Evolutionary conservation across 2,329 filamentous ascomycete genomes (phyloP), one percentile per base, ranked within the genome.

Genomic region (Phaeosphaeriaceae sp.): DNA sequence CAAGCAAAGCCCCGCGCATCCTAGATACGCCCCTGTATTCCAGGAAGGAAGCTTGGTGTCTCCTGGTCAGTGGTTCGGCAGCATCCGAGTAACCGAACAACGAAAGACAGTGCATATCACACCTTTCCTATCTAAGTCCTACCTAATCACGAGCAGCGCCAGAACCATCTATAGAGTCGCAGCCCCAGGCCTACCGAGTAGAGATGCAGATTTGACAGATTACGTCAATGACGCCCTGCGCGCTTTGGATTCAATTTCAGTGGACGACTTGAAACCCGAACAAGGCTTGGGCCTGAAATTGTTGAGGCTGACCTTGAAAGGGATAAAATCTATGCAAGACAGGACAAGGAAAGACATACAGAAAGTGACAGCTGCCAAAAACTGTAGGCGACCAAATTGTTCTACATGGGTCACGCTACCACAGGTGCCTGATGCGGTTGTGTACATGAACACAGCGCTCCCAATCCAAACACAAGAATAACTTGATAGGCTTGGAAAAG

Each of bases 61-160:
- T 53, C 59, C 55, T 49, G 58, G 49, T 56, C 37, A 44, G 34
- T 50, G 52, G 57, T 59, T 66, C 61, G 64, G 66, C 38, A 66
- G 57, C 48, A 66, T 52, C 66, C 65, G 65, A 63, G 50, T 49
- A 66, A 49, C 64, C 54, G 61, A 68, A 44, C 48, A 42, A 34
- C 43, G 41, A 32, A 44, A 34, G 38, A 52, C 28, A 39, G 28
- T 30, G 39, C 35, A 30, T 52, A 32, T 41, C 41, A 11, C 23
- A 43, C 42, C 51, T 35, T 52, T 39, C 26, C 45, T 34, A 21
- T 44, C 39, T 35, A 41, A 42, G 44, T 30, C 40, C 33, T 44
- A 36, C 43, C 37, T 55, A 20, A 32, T 40, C 49, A 44, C 40
- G 48, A 40, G 50, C 50, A 42, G 54, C 42, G 36, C 43, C 50